phyloP scores from a whole-genome alignment of 192 early-diverging fungal species.

The Gigaspora rosea region DNA sequence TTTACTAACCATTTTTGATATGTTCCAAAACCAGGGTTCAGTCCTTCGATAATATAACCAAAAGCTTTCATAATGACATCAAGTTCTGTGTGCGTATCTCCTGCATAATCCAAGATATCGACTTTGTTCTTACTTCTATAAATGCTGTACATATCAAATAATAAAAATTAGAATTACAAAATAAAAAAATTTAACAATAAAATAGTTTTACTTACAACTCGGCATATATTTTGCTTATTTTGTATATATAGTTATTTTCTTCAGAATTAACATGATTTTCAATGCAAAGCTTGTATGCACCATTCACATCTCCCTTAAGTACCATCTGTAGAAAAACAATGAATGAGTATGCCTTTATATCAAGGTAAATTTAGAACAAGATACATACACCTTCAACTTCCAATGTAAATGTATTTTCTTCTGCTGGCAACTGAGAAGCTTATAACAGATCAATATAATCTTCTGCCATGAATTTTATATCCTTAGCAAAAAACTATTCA shows the following conservation, averaged over 20 bases:
- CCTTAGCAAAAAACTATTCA: constrained; percentile 25
- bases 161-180: constrained; percentile 18
- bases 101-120: constrained; percentile 32
- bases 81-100: constrained; percentile 25
- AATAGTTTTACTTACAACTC: constrained; percentile 35
- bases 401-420: constrained; percentile 19
- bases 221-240: constrained; percentile 31
- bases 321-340: constrained; percentile 31
- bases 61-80: constrained; percentile 33
- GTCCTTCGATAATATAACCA: constrained; percentile 33
- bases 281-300: constrained; percentile 24
- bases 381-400: constrained; percentile 21
- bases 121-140: constrained; percentile 25
- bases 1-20: constrained; percentile 35
- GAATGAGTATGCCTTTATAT: constrained; percentile 11
- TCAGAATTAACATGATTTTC: constrained; percentile 25
- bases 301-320: not conserved
- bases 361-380: constrained; percentile 13
- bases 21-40: constrained; percentile 23
- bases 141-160: constrained; percentile 23
- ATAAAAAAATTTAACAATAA: constrained; percentile 21
- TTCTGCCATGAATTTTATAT: constrained; percentile 35
- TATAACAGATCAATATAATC: constrained; percentile 19
- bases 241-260: constrained; percentile 29
- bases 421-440: constrained; percentile 9